These are phyloP conservation scores for Solanum gracilifrons DNA, from an alignment of 257 asterid species.

Conservation along the genomic window DNA sequence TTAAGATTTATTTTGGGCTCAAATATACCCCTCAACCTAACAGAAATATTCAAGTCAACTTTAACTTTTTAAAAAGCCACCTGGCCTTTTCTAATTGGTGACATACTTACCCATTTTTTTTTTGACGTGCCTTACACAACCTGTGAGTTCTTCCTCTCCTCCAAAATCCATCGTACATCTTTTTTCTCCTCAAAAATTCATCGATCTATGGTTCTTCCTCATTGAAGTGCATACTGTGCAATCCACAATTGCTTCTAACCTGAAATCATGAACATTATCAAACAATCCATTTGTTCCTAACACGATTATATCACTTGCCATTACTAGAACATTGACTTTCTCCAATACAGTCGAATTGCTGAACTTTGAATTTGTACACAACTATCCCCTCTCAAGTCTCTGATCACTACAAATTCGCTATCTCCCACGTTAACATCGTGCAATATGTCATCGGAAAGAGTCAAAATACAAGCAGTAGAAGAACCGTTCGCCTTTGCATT, in stretches of 20 bases:
- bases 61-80: neutral
- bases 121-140: too few species aligned
- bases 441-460: neutral
- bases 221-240: neutral
- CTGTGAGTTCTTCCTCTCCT: too few species aligned
- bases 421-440: conserved; percentile 29
- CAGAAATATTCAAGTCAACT: neutral
- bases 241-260: conserved; percentile 2
- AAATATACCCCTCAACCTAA: neutral
- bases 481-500: conserved; percentile 2
- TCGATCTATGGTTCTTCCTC: neutral
- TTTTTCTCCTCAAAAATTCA: neutral
- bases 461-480: conserved; percentile 29
- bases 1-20: neutral
- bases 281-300: conserved; percentile 41
- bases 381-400: conserved; percentile 1
- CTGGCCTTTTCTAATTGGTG: neutral
- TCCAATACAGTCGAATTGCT: conserved; percentile 11
- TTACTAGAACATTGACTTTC: conserved; percentile 7
- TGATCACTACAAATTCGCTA: conserved; percentile 22
- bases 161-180: neutral
- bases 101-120: too few species aligned
- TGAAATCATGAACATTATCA: conserved; percentile 19
- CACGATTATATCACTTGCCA: conserved; percentile 22
- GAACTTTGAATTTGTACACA: conserved; percentile 6